Evolutionary conservation across 345 rosid genomes (phyloP).

Genomic region (Cardiospermum halicacabum): DNA sequence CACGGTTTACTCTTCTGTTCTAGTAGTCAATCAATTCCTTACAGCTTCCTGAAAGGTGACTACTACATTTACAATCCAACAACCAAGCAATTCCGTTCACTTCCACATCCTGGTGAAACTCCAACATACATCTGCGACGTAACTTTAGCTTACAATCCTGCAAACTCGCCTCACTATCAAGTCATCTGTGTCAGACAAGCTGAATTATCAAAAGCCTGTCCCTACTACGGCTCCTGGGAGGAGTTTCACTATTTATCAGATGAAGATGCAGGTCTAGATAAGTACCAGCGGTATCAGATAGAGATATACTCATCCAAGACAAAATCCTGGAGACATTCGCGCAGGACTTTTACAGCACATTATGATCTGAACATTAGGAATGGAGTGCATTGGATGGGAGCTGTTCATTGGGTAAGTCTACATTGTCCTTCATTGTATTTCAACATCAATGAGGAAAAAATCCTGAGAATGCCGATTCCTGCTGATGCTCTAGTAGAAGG

Average conservation of each 20-base stretch:
- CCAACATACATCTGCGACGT: too few species aligned
- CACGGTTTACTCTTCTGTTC: too few species aligned
- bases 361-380: background rate
- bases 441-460: conserved; percentile 21
- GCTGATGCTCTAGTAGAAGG: background rate
- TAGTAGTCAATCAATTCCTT: too few species aligned
- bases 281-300: conserved; percentile 17
- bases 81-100: conserved; percentile 25
- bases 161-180: conserved; percentile 30
- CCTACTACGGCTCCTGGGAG: too few species aligned
- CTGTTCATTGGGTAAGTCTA: conserved; percentile 32
- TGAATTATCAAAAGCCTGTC: too few species aligned
- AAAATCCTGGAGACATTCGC: conserved; percentile 30
- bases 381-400: conserved; percentile 26
- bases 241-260: too few species aligned
- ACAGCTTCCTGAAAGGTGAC: too few species aligned
- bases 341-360: conserved; percentile 4
- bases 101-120: too few species aligned
- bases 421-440: conserved; percentile 18
- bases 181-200: conserved; percentile 31
- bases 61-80: conserved; percentile 40
- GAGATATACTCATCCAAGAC: conserved; percentile 35
- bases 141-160: conserved; percentile 43
- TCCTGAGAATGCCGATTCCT: conserved; percentile 28
- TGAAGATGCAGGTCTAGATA: background rate